These are phyloP conservation scores for Citrus cavaleriei DNA, from an alignment of 345 rosid species.

Conservation along the genomic window DNA sequence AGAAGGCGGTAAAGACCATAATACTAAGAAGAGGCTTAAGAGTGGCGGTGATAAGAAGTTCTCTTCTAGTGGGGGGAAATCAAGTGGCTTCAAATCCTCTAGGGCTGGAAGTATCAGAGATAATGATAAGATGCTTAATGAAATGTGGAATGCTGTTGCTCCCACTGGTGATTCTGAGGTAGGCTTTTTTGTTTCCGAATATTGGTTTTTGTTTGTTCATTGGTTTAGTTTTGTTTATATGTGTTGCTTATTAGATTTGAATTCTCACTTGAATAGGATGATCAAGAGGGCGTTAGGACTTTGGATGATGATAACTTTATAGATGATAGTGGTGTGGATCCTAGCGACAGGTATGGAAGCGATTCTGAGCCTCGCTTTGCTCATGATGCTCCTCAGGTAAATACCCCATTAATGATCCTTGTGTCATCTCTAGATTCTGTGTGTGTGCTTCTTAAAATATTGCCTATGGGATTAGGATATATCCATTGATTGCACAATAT, in stretches of 20 bases:
- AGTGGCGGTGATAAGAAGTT: slow-evolving; percentile 30
- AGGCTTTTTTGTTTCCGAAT: not conserved
- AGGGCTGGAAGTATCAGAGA: slow-evolving; percentile 33
- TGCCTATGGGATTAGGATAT: not conserved
- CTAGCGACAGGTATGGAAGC: slow-evolving; percentile 68
- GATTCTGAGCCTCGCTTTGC: slow-evolving; percentile 59
- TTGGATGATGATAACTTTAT: slow-evolving; percentile 92
- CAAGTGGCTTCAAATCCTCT: slow-evolving; percentile 32
- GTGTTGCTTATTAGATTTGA: not conserved
- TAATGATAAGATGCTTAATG: slow-evolving; percentile 66
- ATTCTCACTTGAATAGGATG: slow-evolving; percentile 50
- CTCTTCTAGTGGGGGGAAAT: slow-evolving; percentile 34
- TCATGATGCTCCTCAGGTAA: slow-evolving; percentile 78
- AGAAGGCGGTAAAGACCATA: slow-evolving; percentile 36
- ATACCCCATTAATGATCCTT: not conserved
- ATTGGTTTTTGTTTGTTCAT: not conserved
- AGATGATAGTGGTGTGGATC: slow-evolving; percentile 88
- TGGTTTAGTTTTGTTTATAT: not conserved
- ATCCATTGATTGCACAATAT: not conserved
- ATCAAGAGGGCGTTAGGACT: slow-evolving; percentile 79
- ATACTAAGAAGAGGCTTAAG: slow-evolving; percentile 35
- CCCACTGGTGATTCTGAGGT: slow-evolving; percentile 82
- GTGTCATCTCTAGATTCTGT: not conserved
- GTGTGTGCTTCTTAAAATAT: not conserved
- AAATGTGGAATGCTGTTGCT: slow-evolving; percentile 96